These are phyloP conservation scores for Gossypium sturtianum DNA, from an alignment of 345 rosid genomes.

Conservation along the genomic window DNA sequence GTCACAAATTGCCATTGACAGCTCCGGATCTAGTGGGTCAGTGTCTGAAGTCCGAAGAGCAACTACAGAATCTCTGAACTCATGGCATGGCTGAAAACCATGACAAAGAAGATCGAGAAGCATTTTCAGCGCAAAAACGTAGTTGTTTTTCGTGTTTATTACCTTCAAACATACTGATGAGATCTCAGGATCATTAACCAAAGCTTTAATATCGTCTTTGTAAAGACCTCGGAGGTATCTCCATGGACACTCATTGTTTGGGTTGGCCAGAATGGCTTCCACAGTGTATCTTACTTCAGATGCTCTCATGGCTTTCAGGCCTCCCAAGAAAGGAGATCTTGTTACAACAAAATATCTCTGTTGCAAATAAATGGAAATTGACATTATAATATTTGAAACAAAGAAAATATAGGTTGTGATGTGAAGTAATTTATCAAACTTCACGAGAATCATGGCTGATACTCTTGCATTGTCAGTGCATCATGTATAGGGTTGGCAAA, in stretches of 20 bases:
- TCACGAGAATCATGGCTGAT: background rate
- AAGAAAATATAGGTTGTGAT: background rate
- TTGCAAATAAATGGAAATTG: slow-evolving; percentile 7
- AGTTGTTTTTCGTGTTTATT: slow-evolving; percentile 41
- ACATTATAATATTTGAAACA: background rate
- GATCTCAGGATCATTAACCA: slow-evolving; percentile 51
- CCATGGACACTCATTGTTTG: slow-evolving; percentile 88
- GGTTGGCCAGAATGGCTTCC: slow-evolving; percentile 48
- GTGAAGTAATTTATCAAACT: background rate
- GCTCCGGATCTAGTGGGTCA: slow-evolving; percentile 28
- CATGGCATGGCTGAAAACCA: slow-evolving; percentile 56
- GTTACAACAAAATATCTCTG: slow-evolving; percentile 79
- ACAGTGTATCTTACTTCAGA: slow-evolving; percentile 68
- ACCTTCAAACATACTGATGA: slow-evolving; percentile 60
- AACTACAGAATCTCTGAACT: slow-evolving; percentile 46
- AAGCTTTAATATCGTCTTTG: slow-evolving; percentile 41
- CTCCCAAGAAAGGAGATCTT: slow-evolving; percentile 63
- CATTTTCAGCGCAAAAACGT: slow-evolving; percentile 56
- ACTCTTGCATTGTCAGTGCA: background rate
- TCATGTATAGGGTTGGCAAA: background rate
- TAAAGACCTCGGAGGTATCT: slow-evolving; percentile 81
- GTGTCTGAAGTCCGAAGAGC: slow-evolving; percentile 41
- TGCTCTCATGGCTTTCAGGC: slow-evolving; percentile 58
- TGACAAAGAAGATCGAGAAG: slow-evolving; percentile 74
- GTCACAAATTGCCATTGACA: slow-evolving; percentile 52